Conservation (phyloP, 2,329 filamentous ascomycete species). For the Daldinia sp. region DNA sequence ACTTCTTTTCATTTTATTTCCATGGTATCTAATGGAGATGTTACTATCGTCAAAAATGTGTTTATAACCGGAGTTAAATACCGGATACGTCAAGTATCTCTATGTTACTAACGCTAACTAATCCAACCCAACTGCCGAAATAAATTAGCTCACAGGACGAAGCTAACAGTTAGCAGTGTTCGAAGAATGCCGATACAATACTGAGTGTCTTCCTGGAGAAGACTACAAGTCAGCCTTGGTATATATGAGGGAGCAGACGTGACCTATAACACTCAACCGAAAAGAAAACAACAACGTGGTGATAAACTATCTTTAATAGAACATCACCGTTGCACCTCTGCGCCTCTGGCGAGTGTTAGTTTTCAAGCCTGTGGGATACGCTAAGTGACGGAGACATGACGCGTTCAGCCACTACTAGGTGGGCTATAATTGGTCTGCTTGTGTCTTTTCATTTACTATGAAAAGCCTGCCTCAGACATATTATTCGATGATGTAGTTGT, state of each 20-base stretch:
- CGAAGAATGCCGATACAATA: no score
- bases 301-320: not conserved
- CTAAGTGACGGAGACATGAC: constrained; percentile 30
- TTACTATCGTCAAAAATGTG: no score
- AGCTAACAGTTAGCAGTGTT: no score
- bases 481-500: constrained; percentile 11
- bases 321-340: not conserved
- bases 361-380: constrained; percentile 1
- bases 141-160: no score
- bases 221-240: no score
- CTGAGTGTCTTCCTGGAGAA: no score
- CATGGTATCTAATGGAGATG: no score
- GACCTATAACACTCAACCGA: not conserved
- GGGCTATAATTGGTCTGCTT: not conserved
- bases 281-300: no score
- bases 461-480: not conserved
- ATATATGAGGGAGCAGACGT: not conserved
- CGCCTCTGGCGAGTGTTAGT: not conserved
- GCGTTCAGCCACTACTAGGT: constrained; percentile 7
- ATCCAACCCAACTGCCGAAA: no score
- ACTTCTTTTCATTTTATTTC: not conserved
- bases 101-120: not conserved
- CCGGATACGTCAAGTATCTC: not conserved
- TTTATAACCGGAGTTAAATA: not conserved
- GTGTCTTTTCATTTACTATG: not conserved